phyloP scores from a whole-genome alignment of 495 filamentous ascomycete genomes.

The Neurospora sp. region DNA sequence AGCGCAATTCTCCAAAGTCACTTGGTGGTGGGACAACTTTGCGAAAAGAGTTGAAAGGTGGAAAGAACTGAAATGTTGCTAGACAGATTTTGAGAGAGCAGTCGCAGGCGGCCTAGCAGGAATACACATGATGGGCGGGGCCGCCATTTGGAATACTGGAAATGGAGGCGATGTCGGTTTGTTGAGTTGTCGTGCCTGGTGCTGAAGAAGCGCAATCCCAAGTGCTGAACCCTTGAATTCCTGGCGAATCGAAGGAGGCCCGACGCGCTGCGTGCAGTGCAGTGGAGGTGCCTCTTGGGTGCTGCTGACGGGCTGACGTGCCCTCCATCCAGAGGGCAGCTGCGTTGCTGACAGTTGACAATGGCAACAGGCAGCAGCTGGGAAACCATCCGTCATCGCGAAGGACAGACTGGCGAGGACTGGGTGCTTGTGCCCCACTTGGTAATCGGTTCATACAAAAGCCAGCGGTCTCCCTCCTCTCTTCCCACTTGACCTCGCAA shows the following conservation, averaged over 20 bases:
- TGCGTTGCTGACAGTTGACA: background rate
- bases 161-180: background rate
- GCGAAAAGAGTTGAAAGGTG: background rate
- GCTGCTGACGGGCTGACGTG: background rate
- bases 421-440: slow-evolving; percentile 7
- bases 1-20: background rate
- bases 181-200: background rate
- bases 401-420: background rate
- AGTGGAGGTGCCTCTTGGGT: background rate
- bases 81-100: background rate
- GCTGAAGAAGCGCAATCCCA: background rate
- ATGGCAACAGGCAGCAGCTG: background rate
- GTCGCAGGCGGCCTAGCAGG: background rate
- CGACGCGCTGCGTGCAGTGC: background rate
- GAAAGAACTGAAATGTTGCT: background rate
- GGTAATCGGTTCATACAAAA: slow-evolving; percentile 21
- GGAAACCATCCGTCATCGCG: background rate
- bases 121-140: background rate
- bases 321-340: background rate
- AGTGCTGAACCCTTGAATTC: background rate
- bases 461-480: slow-evolving; percentile 8
- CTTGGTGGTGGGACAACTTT: background rate
- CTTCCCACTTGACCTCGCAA: slow-evolving; percentile 1
- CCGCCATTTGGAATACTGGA: background rate
- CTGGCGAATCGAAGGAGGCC: background rate